phyloP scores from a whole-genome alignment of 2,329 filamentous ascomycete genomes.

The Epichloe hybrida region DNA sequence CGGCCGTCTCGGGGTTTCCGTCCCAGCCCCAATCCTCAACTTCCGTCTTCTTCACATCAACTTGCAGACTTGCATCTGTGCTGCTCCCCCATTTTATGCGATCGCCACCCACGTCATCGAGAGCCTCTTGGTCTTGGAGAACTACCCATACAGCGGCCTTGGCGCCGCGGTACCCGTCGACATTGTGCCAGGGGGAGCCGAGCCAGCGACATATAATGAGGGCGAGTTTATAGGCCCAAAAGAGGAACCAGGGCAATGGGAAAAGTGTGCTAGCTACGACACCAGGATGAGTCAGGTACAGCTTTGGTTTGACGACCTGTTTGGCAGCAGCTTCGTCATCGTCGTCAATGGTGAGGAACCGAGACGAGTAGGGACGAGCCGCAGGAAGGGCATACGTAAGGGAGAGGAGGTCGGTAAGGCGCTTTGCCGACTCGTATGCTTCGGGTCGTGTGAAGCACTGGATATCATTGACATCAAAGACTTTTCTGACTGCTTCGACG shows the following conservation, averaged over 20 bases:
- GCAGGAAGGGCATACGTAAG: conserved; percentile 58
- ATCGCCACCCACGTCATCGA: conserved; percentile 43
- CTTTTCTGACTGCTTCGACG: conserved; percentile 47
- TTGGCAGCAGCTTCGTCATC: conserved; percentile 6
- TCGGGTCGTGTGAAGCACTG: conserved; percentile 51
- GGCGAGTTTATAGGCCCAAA: conserved; percentile 51
- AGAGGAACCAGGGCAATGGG: conserved; percentile 55
- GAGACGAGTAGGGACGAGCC: conserved; percentile 39
- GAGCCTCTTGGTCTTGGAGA: conserved; percentile 48
- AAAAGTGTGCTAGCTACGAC: conserved; percentile 74
- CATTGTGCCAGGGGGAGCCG: conserved; percentile 79
- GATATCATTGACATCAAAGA: conserved; percentile 56
- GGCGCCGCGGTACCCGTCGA: conserved; percentile 65
- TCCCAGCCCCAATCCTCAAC: conserved; percentile 75
- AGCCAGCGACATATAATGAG: conserved; percentile 62
- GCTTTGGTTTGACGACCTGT: conserved; percentile 33
- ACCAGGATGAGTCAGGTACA: conserved; percentile 77
- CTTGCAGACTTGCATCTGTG: conserved; percentile 42
- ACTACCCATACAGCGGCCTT: conserved; percentile 66
- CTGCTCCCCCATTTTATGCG: conserved; percentile 73
- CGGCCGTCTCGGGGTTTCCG: conserved; percentile 37
- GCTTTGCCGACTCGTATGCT: conserved; percentile 80
- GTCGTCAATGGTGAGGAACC: conserved; percentile 36
- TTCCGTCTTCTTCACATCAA: conserved; percentile 61
- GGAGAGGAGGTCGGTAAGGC: conserved; percentile 71